Evolutionary conservation across 768 basidiomycete species (phyloP).

Genomic region (Russula virescens): DNA sequence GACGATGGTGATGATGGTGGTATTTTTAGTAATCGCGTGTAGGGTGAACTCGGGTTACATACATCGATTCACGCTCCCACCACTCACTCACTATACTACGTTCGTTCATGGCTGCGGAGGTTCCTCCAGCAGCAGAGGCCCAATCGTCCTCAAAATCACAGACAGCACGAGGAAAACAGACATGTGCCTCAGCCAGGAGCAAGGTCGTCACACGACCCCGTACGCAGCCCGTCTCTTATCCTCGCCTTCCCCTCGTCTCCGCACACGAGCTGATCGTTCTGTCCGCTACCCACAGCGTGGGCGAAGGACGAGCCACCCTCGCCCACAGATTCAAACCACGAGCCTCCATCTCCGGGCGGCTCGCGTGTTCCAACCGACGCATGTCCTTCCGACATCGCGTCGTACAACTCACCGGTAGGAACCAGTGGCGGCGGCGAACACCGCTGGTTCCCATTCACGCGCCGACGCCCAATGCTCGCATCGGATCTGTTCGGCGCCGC

Average conservation of each 20-base stretch:
- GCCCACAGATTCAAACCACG: slow-evolving; percentile 35
- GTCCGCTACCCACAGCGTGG: slow-evolving; percentile 11
- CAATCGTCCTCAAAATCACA: background rate
- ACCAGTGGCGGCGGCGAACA: slow-evolving; percentile 24
- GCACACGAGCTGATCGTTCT: background rate
- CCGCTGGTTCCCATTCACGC: slow-evolving; percentile 73
- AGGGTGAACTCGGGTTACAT: too few relatives aligned
- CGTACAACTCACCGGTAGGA: slow-evolving; percentile 42
- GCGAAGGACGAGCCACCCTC: slow-evolving; percentile 25
- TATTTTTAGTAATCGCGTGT: background rate
- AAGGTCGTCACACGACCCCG: slow-evolving; percentile 18
- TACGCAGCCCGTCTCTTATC: background rate
- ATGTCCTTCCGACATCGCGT: slow-evolving; percentile 48
- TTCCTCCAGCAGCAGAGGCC: background rate
- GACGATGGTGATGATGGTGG: background rate
- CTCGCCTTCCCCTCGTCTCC: background rate
- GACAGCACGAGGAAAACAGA: background rate
- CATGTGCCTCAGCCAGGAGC: background rate
- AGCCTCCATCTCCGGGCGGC: slow-evolving; percentile 28
- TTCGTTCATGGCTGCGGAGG: slow-evolving; percentile 10
- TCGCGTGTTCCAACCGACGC: slow-evolving; percentile 34
- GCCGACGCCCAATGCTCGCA: slow-evolving; percentile 37
- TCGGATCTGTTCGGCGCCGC: background rate
- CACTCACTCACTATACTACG: background rate
- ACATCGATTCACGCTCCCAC: too few relatives aligned